Evolutionary conservation across 805 yeast genomes (phyloP).

Genomic region (Dipodascus geniculatus): DNA sequence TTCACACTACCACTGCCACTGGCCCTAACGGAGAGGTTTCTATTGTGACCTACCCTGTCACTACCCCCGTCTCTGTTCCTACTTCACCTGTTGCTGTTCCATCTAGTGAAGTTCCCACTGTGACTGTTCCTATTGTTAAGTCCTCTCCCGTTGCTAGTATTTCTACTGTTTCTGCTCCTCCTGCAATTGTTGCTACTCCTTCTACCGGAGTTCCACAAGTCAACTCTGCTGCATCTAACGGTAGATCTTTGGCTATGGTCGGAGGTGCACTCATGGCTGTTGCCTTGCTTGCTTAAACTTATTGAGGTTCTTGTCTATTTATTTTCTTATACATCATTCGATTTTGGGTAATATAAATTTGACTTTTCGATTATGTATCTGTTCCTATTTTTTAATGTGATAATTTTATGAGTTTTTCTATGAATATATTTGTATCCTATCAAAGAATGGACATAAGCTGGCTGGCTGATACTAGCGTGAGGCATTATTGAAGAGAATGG

Average conservation of each 20-base stretch:
- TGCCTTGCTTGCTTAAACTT: background rate
- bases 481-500: too few species aligned
- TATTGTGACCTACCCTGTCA: slow-evolving; percentile 11
- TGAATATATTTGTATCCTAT: background rate
- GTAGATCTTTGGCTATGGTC: background rate
- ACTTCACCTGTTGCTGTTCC: slow-evolving; percentile 7
- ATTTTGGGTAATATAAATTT: background rate
- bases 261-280: background rate
- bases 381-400: background rate
- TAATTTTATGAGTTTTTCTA: too few species aligned
- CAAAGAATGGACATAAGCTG: too few species aligned
- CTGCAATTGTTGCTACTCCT: slow-evolving; percentile 5
- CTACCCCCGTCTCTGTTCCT: slow-evolving; percentile 8
- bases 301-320: background rate
- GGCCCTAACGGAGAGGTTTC: slow-evolving; percentile 8
- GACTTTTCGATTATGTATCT: background rate
- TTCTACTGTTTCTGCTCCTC: slow-evolving; percentile 1
- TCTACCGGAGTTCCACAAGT: background rate
- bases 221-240: background rate
- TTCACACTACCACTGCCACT: slow-evolving; percentile 6
- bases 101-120: slow-evolving; percentile 4
- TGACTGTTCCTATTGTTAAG: slow-evolving; percentile 2
- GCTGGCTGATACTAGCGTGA: too few species aligned
- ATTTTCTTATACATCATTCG: background rate
- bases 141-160: slow-evolving; percentile 7